Evolutionary conservation across 306 rosid species (phyloP), one percentile per base, ranked within the genome.

Genomic region (Lagenaria siceraria): DNA sequence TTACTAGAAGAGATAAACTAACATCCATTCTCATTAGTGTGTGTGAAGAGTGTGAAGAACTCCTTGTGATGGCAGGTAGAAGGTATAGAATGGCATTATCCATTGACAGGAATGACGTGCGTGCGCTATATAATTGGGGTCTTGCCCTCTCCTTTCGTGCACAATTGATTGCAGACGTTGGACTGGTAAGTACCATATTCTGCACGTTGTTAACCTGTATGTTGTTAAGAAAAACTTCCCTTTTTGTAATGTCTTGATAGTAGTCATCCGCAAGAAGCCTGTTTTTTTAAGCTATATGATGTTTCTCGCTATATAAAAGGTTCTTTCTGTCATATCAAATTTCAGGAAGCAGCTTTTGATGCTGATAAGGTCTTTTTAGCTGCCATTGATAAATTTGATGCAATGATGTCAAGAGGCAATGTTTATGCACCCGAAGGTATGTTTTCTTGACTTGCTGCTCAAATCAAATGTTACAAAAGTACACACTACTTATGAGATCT

Each of bases 41-140:
- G 27, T 90, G 98, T 81, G 98, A 94, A 84, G 97, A 94, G 83
- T 92, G 97, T 65, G 98, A 92, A 85, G 93, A 86, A 78, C 90
- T 94, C 35, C 96, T 94, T 7, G 86, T 94, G 78, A 88, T 89
- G 86, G 98, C 97, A 35, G 98, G 98, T 61, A 90, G 97, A 89
- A 94, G 87, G 83, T 94, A 94, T 81, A 87, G 94, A 81, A 75
- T 91, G 87, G 98, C 98, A 0, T 83, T 94, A 75, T 90, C 98
- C 25, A 92, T 94, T 81, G 98, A 94, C 78, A 85, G 89, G 15
- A 90, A 85, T 79, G 97, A 94, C 49, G 87, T 84, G 75, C 83
- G 97, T 77, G 93, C 99, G 25, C 83, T 95, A 19, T 95, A 95
- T 85, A 95, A 95, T 60, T 95, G 99, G 99, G 99, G 99, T 71